phyloP scores from a whole-genome alignment of 768 basidiomycete genomes.

The Pulveroboletus sp. region DNA sequence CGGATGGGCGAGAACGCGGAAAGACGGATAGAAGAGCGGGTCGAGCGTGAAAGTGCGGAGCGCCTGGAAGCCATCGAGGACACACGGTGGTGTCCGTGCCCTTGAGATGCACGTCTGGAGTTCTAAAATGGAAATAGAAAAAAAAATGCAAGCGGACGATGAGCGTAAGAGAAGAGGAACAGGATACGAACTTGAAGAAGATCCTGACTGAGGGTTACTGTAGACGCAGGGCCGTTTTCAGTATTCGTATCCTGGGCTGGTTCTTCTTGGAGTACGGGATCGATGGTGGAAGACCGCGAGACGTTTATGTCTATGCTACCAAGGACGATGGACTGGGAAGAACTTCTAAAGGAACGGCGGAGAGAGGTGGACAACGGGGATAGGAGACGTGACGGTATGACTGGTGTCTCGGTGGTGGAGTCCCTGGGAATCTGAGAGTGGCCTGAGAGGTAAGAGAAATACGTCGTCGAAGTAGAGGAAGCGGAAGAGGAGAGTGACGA shows the following conservation, averaged over 20 bases:
- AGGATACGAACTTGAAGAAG: constrained; percentile 25
- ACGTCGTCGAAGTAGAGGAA: constrained; percentile 21
- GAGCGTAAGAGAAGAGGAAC: neutral
- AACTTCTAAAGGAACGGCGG: constrained; percentile 21
- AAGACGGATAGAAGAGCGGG: constrained; percentile 21
- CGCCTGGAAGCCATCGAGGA: constrained; percentile 22
- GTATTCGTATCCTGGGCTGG: constrained; percentile 5
- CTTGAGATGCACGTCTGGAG: constrained; percentile 13
- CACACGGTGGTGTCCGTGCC: constrained; percentile 17
- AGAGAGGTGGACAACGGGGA: constrained; percentile 18
- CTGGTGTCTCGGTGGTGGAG: constrained; percentile 15
- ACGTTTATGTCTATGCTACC: constrained; percentile 26
- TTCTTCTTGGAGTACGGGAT: constrained; percentile 14
- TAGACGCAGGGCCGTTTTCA: constrained; percentile 8
- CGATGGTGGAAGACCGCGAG: constrained; percentile 18
- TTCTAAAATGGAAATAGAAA: constrained; percentile 14
- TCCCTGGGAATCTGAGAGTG: constrained; percentile 9
- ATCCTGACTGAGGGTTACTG: constrained; percentile 26
- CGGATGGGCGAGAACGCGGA: constrained; percentile 19
- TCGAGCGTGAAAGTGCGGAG: constrained; percentile 5
- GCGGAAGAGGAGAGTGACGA: constrained; percentile 18
- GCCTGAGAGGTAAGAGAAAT: constrained; percentile 13
- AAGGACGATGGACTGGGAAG: constrained; percentile 25
- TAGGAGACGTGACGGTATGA: constrained; percentile 11
- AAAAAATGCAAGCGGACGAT: neutral